Conservation (phyloP, 495 filamentous ascomycete genomes). For the Extremus antarcticus region DNA sequence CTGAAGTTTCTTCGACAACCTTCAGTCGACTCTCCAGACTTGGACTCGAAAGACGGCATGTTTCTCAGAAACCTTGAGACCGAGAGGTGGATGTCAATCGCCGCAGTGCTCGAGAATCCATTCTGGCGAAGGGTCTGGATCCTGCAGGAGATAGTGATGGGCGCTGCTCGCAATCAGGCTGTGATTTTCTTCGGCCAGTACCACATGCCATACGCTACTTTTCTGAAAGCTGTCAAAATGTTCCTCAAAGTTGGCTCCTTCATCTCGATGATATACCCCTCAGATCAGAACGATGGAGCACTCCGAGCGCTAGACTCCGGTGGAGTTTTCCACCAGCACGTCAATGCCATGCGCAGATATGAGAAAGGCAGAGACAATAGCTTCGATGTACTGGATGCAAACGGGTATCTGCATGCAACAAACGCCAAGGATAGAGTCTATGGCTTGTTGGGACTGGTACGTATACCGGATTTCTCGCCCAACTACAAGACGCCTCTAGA, state of each 20-base stretch:
- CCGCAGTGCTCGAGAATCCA: neutral
- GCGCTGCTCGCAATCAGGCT: neutral
- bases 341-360: neutral
- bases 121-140: constrained; percentile 4
- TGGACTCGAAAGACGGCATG: neutral
- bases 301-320: neutral
- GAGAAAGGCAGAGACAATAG: neutral
- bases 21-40: neutral
- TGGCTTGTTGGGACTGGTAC: neutral
- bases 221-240: neutral
- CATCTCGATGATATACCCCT: neutral
- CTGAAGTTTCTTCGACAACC: neutral
- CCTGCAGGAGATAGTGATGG: constrained; percentile 1
- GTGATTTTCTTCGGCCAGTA: neutral
- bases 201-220: neutral
- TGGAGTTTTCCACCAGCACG: neutral
- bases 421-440: neutral
- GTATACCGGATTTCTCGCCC: neutral
- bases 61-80: neutral
- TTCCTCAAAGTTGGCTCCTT: neutral
- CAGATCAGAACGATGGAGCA: neutral
- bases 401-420: neutral
- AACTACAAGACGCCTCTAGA: neutral
- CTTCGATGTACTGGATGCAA: neutral
- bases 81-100: neutral